Conservation (phyloP, 352 stramenopile genomes). For the Pythium aphanidermatum region DNA sequence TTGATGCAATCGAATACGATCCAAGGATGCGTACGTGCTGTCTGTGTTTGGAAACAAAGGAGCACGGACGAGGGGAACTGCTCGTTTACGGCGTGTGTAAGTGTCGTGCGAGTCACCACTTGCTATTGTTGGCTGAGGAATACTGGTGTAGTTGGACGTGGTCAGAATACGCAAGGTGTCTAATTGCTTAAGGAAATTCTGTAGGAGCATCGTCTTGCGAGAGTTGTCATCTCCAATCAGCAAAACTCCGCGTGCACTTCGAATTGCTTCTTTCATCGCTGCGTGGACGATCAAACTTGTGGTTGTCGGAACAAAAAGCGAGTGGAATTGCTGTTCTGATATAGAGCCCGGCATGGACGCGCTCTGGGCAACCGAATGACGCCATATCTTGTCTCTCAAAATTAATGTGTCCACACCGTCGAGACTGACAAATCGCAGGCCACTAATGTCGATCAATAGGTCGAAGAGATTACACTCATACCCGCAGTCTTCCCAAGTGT, state of each 20-base stretch:
- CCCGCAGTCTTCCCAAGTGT: constrained; percentile 22
- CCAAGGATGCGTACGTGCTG: constrained; percentile 16
- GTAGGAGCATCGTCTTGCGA: constrained; percentile 21
- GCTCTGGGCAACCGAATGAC: constrained; percentile 3
- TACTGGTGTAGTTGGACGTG: constrained; percentile 18
- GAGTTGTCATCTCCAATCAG: constrained; percentile 20
- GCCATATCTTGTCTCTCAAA: constrained; percentile 19
- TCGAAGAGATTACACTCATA: constrained; percentile 24
- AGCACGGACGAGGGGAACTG: constrained; percentile 5
- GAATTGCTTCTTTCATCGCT: constrained; percentile 20
- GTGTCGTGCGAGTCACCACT: background rate
- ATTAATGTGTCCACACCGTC: constrained; percentile 12
- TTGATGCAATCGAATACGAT: constrained; percentile 26
- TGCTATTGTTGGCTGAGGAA: constrained; percentile 7
- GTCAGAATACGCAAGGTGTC: constrained; percentile 17
- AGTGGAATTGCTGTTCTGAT: constrained; percentile 7
- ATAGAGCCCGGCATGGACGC: background rate
- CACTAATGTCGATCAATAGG: constrained; percentile 18
- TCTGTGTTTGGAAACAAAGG: constrained; percentile 1
- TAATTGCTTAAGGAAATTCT: constrained; percentile 25
- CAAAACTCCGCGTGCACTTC: constrained; percentile 17
- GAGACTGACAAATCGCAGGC: constrained; percentile 18
- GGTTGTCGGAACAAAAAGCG: constrained; percentile 25
- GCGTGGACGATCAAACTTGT: constrained; percentile 25
- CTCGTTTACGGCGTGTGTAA: constrained; percentile 4